Base-by-base conservation (phyloP, 768 basidiomycete species). In the Tulasnella sp. region DNA sequence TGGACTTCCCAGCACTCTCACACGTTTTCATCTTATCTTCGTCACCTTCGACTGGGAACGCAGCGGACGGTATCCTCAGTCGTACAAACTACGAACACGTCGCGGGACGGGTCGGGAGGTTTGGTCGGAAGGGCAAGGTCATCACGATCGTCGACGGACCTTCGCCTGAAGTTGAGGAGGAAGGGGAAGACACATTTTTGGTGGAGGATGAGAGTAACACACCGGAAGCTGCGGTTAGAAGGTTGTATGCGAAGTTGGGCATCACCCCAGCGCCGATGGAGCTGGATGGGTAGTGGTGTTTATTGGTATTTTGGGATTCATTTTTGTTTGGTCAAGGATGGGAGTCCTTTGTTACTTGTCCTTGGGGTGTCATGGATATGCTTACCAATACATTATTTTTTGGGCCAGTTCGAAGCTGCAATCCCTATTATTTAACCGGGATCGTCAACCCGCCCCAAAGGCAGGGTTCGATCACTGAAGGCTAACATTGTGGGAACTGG, bases 31-130 rank as follows among this genome's bases (percentile, higher is more conserved):
- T 59, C 47, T 24, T 59, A 3, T 38, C 34, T 38, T 38, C 34
- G 7, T 38, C 34, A 5, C 15, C 34, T 15, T 38, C 34, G 34
- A 38, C 15, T 5, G 34, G 34, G 34, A 38, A 15, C 15, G 45
- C 19, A 23, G 19, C 58, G 1, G 13, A 32, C 19, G 58, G 24
- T 3, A 27, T 50, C 29, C 47, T 30, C 27, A 41, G 23, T 15
- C 44, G 23, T 0, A 51, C 58, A 13, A 47, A 48, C 21, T 59
- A 59, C 29, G 45, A 49, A 3, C 58, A 59, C 23, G 41, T 59
- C 11, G 58, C 58, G 3, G 58, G 58, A n/a, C 24, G 58, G 30
- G 58, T 59, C 2, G 58, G 58, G n/a, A 48, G 58, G 32, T 59
- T 59, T 32, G 58, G 45, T 3, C 47, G 49, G 24, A 32, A 24